These are phyloP conservation scores for Sphagnum tenellum DNA, from an alignment of 225 moss, liverwort and hornwort species.

Conservation along the genomic window DNA sequence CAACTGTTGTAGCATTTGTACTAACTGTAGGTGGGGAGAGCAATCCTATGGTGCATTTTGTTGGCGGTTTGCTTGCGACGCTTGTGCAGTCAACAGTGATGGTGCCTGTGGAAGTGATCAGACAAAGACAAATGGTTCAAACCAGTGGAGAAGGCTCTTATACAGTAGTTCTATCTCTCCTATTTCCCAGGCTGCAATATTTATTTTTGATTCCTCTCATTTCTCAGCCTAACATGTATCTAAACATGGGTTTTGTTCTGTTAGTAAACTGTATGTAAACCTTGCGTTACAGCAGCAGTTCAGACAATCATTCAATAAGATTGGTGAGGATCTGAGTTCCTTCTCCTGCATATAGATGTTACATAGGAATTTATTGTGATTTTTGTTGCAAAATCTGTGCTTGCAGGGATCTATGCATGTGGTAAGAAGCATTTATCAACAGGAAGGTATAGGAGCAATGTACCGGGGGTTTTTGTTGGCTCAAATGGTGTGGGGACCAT, in stretches of 20 bases:
- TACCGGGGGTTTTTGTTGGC: slow-evolving; percentile 69
- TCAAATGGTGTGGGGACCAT: slow-evolving; percentile 77
- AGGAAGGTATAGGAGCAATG: slow-evolving; percentile 52
- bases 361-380: no score
- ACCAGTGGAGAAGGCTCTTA: slow-evolving; percentile 46
- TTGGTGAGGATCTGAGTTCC: no score
- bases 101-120: slow-evolving; percentile 71
- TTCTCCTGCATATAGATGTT: no score
- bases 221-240: no score
- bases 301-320: no score
- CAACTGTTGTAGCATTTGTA: no score
- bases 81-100: slow-evolving; percentile 40
- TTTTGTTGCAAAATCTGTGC: not conserved
- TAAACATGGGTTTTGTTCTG: no score
- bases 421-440: slow-evolving; percentile 29
- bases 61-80: slow-evolving; percentile 62
- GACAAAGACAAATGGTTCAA: slow-evolving; percentile 82
- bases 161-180: no score
- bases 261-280: no score
- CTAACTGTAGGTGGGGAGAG: slow-evolving; percentile 49
- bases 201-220: no score
- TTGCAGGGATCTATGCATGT: slow-evolving; percentile 67
- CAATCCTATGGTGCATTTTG: slow-evolving; percentile 52
- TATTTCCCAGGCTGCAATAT: no score
- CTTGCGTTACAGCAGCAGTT: no score